A percentile compares a stretch with the other conserved stretches of the same genome.
Evolutionary conservation across 2,329 filamentous ascomycete genomes (phyloP).

Genomic region (Gaeumannomyces sp.): DNA sequence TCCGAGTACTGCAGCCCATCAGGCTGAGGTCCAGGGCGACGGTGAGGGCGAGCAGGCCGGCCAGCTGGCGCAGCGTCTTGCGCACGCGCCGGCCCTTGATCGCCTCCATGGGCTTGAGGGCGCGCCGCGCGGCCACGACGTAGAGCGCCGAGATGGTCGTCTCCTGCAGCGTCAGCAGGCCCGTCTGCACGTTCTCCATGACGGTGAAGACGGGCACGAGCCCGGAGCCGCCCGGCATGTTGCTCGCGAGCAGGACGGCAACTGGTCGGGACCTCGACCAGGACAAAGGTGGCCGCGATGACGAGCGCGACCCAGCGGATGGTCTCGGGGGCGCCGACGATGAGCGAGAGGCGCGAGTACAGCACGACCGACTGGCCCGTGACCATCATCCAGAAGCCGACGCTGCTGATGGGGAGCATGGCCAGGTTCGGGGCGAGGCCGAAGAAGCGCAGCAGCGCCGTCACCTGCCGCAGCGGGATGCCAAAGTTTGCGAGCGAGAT

Average conservation of each 20-base stretch:
- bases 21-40: constrained; percentile 22
- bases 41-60: constrained; percentile 21
- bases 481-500: neutral
- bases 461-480: constrained; percentile 1
- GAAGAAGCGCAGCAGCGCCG: constrained; percentile 7
- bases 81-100: neutral
- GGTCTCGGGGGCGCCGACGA: constrained; percentile 38
- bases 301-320: constrained; percentile 40
- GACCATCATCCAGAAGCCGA: constrained; percentile 49
- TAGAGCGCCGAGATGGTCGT: constrained; percentile 37
- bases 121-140: constrained; percentile 36
- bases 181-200: constrained; percentile 25
- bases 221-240: constrained; percentile 24
- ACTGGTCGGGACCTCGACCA: constrained; percentile 43
- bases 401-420: constrained; percentile 30
- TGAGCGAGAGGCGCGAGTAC: constrained; percentile 48
- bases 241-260: constrained; percentile 40
- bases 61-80: neutral
- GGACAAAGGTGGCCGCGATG: constrained; percentile 40
- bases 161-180: neutral
- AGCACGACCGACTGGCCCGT: constrained; percentile 49
- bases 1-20: constrained; percentile 10
- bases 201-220: constrained; percentile 32
- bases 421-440: constrained; percentile 8
- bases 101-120: constrained; percentile 22